A percentile compares a stretch with the other conserved stretches of the same genome.
Conservation (phyloP, 2,329 filamentous ascomycete genomes). For the Coniochaeta sp. region DNA sequence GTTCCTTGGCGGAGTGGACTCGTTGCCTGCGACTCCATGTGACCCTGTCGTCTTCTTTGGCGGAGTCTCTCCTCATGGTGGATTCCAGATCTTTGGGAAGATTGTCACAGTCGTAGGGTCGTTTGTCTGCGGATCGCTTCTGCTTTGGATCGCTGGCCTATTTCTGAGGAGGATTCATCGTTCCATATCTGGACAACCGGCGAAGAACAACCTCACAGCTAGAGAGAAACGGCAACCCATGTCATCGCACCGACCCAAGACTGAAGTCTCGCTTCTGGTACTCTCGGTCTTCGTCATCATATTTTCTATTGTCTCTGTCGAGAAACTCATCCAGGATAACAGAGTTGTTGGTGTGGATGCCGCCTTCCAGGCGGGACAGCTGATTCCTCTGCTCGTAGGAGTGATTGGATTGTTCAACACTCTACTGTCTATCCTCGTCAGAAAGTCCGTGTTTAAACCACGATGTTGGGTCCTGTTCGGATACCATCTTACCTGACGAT, state of each 20-base stretch:
- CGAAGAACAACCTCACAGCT: neutral
- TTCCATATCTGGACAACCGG: neutral
- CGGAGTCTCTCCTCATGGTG: neutral
- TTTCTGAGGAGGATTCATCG: neutral
- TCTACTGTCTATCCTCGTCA: neutral
- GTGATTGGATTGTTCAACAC: neutral
- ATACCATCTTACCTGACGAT: neutral
- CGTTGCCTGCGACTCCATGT: neutral
- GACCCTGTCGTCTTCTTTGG: neutral
- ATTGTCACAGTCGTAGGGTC: neutral
- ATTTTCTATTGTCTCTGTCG: neutral
- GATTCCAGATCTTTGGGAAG: constrained; percentile 2
- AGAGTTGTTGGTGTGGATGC: neutral
- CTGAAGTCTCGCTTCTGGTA: neutral
- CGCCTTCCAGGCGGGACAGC: neutral
- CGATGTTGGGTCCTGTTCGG: neutral
- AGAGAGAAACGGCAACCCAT: neutral
- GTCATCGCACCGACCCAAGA: neutral
- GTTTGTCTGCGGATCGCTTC: neutral
- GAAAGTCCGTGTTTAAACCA: neutral
- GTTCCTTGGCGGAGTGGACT: neutral
- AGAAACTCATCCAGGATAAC: neutral
- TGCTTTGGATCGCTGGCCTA: neutral
- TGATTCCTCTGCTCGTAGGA: neutral
- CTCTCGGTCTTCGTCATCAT: neutral